Percentiles rank a stretch among this genome's conserved stretches.
Conservation (phyloP, 768 basidiomycete genomes). For the Leccinum subgranulosum region DNA sequence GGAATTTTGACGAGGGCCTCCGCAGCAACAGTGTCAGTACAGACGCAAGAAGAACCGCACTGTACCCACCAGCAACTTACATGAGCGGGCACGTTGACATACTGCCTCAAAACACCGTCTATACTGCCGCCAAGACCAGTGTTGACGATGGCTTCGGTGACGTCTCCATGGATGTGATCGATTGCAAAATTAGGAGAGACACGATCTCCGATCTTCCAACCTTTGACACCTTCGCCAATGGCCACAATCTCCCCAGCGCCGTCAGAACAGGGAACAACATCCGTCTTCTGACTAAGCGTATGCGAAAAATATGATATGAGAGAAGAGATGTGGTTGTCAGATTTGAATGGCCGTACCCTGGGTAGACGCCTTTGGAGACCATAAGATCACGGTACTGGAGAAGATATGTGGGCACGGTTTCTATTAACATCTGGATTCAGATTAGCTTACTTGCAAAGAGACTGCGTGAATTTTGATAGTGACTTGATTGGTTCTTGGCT, state of each 20-base stretch:
- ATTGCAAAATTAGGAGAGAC: constrained; percentile 52
- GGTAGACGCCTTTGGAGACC: constrained; percentile 40
- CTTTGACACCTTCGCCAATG: constrained; percentile 37
- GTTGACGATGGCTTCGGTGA: constrained; percentile 31
- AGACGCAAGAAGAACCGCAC: neutral
- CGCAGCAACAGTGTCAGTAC: neutral
- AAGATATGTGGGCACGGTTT: neutral
- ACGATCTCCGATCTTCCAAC: constrained; percentile 55
- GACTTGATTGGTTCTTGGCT: constrained; percentile 46
- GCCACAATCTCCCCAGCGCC: constrained; percentile 57
- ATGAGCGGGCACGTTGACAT: constrained; percentile 47
- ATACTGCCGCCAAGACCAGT: constrained; percentile 45
- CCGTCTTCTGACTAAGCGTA: constrained; percentile 19
- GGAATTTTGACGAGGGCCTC: constrained; percentile 53
- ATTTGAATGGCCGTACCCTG: constrained; percentile 24
- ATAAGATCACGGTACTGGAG: constrained; percentile 49
- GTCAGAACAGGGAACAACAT: constrained; percentile 41
- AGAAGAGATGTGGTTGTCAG: constrained; percentile 18
- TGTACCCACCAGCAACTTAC: constrained; percentile 20
- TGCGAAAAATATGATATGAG: constrained; percentile 25
- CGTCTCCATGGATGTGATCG: constrained; percentile 48
- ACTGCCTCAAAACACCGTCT: constrained; percentile 54
- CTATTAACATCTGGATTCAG: neutral
- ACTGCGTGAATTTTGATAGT: constrained; percentile 56
- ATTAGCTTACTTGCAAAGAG: constrained; percentile 43